phyloP scores from a whole-genome alignment of 371 early-diverging fungal genomes.

The Umbelopsis sp. region DNA sequence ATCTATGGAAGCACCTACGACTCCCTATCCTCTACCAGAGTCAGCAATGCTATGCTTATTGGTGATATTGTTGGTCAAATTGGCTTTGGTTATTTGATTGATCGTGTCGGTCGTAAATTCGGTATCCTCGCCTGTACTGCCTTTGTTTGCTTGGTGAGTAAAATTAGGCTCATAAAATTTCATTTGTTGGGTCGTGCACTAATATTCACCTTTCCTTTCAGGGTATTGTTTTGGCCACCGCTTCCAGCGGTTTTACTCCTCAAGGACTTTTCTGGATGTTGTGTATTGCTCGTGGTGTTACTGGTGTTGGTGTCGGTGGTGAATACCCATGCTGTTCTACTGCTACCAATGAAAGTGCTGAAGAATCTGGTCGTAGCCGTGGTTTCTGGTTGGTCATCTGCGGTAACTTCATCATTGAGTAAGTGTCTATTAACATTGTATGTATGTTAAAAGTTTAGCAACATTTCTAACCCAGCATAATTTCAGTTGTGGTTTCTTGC shows the following conservation, averaged over 20 bases:
- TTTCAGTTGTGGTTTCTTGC: constrained; percentile 42
- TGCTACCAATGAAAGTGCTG: constrained; percentile 49
- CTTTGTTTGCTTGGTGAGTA: constrained; percentile 29
- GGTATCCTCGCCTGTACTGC: constrained; percentile 39
- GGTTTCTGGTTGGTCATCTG: constrained; percentile 47
- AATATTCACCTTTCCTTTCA: not conserved
- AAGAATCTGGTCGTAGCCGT: constrained; percentile 46
- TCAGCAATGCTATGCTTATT: constrained; percentile 50
- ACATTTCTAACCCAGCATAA: not conserved
- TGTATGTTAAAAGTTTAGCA: not conserved
- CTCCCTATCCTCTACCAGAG: constrained; percentile 36
- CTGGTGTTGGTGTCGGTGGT: constrained; percentile 53
- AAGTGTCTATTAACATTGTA: not conserved
- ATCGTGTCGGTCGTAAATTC: constrained; percentile 47
- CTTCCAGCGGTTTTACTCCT: constrained; percentile 22
- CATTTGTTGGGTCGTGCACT: not conserved
- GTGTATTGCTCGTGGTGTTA: constrained; percentile 43
- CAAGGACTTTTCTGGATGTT: constrained; percentile 44
- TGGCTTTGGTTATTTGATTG: constrained; percentile 45
- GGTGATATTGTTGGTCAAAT: constrained; percentile 54
- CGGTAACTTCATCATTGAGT: constrained; percentile 46
- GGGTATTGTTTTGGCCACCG: constrained; percentile 27
- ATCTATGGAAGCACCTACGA: constrained; percentile 46
- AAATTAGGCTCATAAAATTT: not conserved
- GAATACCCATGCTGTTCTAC: constrained; percentile 55